Evolutionary conservation across 805 yeast species (phyloP).

Genomic region (Komagataella ulmi): DNA sequence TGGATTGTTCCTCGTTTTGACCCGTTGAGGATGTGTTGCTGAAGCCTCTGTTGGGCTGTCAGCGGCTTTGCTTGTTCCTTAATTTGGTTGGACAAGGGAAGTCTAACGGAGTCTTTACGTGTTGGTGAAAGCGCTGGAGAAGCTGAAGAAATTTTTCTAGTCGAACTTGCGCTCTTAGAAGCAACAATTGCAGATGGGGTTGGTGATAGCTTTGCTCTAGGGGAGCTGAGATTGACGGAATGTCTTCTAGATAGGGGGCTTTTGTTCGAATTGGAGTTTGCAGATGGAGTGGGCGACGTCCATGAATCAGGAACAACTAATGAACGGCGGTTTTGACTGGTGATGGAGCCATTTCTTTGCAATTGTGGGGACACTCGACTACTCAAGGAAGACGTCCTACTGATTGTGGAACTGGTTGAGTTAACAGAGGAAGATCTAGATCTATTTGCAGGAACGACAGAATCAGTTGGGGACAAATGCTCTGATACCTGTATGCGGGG

Average conservation of each 20-base stretch:
- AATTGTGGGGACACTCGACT: neutral
- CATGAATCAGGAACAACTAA: neutral
- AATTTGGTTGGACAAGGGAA: neutral
- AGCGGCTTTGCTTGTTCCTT: slow-evolving; percentile 5
- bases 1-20: neutral
- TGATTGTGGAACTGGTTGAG: neutral
- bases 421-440: slow-evolving; percentile 5
- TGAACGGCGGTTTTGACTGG: neutral
- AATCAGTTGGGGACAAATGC: neutral
- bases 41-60: slow-evolving; percentile 21
- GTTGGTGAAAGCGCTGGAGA: slow-evolving; percentile 6
- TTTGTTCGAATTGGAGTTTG: slow-evolving; percentile 3
- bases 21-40: slow-evolving; percentile 17
- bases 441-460: slow-evolving; percentile 6
- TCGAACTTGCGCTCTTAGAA: neutral
- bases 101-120: neutral
- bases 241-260: slow-evolving; percentile 1
- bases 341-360: neutral
- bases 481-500: neutral
- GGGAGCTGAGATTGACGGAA: slow-evolving; percentile 1
- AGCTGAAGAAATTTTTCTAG: slow-evolving; percentile 8
- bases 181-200: neutral
- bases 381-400: slow-evolving; percentile 1
- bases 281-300: slow-evolving; percentile 3
- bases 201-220: neutral